phyloP scores from a whole-genome alignment of 257 asterid genomes.

The Plantago ovata region DNA sequence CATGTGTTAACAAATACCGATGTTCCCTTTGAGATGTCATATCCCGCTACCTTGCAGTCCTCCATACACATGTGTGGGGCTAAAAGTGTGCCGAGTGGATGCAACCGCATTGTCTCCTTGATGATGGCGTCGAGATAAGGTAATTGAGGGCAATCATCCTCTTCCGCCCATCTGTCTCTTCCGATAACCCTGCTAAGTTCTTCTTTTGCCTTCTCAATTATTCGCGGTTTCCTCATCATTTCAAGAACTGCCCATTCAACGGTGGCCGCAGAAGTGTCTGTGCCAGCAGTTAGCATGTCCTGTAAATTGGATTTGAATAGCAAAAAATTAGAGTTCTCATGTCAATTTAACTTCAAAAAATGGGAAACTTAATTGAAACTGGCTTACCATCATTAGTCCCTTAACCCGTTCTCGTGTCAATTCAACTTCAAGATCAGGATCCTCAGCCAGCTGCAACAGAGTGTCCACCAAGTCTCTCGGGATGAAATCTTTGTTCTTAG shows the following conservation, averaged over 20 bases:
- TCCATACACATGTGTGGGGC: constrained; percentile 13
- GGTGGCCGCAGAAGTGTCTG: constrained; percentile 14
- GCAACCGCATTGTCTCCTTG: constrained; percentile 15
- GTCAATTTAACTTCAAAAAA: too few species aligned
- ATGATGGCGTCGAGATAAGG: constrained; percentile 13
- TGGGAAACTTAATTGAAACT: too few species aligned
- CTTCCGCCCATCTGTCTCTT: background rate
- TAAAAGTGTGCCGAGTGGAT: constrained; percentile 14
- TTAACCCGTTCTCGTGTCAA: background rate
- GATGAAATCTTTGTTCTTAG: background rate
- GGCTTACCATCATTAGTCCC: background rate
- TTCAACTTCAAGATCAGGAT: constrained; percentile 16
- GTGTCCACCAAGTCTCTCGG: constrained; percentile 13
- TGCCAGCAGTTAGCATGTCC: constrained; percentile 14
- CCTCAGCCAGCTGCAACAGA: background rate
- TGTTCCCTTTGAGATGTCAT: constrained; percentile 10
- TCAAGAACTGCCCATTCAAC: constrained; percentile 23
- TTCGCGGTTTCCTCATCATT: constrained; percentile 8
- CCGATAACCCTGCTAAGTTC: constrained; percentile 15
- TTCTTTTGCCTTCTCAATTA: constrained; percentile 8
- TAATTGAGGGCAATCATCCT: background rate
- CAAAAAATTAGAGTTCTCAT: too few species aligned
- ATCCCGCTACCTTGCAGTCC: constrained; percentile 17
- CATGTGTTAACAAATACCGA: background rate
- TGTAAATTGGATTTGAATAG: background rate